Base-by-base conservation (phyloP, 2,329 filamentous ascomycete species). In the Venturia oleaginea region DNA sequence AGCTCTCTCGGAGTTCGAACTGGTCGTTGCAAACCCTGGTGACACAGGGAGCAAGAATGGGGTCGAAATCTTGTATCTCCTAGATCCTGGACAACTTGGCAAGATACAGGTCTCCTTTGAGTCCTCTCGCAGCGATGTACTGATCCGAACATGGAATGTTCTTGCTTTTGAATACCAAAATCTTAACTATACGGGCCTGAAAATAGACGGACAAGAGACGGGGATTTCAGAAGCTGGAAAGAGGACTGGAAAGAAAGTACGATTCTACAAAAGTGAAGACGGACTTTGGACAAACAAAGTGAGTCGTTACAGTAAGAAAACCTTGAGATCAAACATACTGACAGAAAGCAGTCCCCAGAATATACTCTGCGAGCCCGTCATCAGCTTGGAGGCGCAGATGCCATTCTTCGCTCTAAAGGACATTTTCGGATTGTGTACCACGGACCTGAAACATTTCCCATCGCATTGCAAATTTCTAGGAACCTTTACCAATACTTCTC, bases 401-500 rank as follows among this genome's bases (percentile, higher is more conserved):
- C 83, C 17, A 79, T 86, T 37, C 71, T 86, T 32, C 78, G 80
- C 63, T 80, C 78, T 0, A 68, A 71, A 24, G 79, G 78, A 11
- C 68, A 70, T 1, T 80, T 85, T 64, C 71, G 72, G 1, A 80
- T 85, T 46, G 69, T 72, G 63, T 72, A 71, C 60, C 64, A 68
- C 63, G 74, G 69, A 24, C 48, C 68, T n/a, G 66, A 73, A 17
- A 71, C 71, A 8, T 70, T 69, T 13, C 68, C 72, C 24, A 68
- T 80, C 51, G 82, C 82, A 1, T 69, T 84, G 4, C 83, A 85
- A 67, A 76, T 84, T 48, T 82, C 83, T 32, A 79, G 82, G 38
- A 85, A 85, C 68, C 73, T 86, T 3, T 77, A 81, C 66, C 83
- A 85, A 69, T 86, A 86, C 68, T 84, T 83, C 71, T 77, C 74